Percentiles rank a stretch among this genome's conserved stretches.
phyloP scores from a whole-genome alignment of 2,329 filamentous ascomycete genomes.

The Penicillium sp. region DNA sequence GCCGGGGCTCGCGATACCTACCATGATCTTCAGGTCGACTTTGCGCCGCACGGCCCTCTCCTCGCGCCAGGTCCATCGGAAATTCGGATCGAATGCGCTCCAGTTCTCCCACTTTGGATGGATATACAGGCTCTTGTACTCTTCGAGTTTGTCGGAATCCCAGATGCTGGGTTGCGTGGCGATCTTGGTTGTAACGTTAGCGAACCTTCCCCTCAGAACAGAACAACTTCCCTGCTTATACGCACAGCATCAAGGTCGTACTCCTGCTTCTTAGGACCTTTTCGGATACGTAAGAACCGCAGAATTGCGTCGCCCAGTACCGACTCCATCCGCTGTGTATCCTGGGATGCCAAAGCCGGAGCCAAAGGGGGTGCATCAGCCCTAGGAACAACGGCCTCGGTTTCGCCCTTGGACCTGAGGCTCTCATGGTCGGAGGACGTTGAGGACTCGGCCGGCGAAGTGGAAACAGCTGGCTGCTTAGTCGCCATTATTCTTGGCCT shows the following conservation, averaged over 20 bases:
- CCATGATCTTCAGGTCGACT: slow-evolving; percentile 5
- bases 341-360: neutral
- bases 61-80: slow-evolving; percentile 29
- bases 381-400: neutral
- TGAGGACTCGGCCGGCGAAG: neutral
- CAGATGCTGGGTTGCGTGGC: slow-evolving; percentile 40
- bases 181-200: neutral
- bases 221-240: neutral
- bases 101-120: slow-evolving; percentile 35
- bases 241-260: slow-evolving; percentile 32
- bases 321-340: neutral
- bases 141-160: slow-evolving; percentile 46
- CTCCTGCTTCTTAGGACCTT: neutral
- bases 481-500: neutral
- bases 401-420: neutral
- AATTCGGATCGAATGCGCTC: slow-evolving; percentile 28
- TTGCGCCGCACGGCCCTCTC: slow-evolving; percentile 33
- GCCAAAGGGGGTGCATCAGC: neutral
- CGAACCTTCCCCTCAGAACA: too few species aligned
- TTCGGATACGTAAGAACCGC: neutral
- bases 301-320: neutral
- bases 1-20: neutral
- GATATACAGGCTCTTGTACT: slow-evolving; percentile 32
- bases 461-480: neutral
- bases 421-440: neutral